Evolutionary conservation across 371 early-diverging fungal genomes (phyloP).

Genomic region (Mucor plumbeus): DNA sequence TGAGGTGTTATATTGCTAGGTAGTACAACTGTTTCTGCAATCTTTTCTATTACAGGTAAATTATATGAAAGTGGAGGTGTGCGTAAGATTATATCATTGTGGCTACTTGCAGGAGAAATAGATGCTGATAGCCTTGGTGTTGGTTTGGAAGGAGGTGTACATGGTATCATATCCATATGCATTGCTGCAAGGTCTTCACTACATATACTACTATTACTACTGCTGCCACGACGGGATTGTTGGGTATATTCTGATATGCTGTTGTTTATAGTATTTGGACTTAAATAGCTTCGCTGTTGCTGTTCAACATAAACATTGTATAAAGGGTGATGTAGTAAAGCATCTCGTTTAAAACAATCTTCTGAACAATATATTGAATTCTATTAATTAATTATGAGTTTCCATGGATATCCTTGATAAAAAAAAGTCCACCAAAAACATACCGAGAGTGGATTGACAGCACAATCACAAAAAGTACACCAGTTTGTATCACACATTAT

Average conservation of each 20-base stretch:
- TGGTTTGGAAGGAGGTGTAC: background rate
- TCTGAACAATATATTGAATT: constrained; percentile 38
- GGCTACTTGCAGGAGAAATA: constrained; percentile 6
- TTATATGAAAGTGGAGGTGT: background rate
- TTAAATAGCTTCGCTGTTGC: background rate
- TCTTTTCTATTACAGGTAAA: background rate
- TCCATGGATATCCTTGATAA: background rate
- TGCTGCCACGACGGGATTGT: constrained; percentile 10
- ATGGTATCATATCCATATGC: constrained; percentile 13
- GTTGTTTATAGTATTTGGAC: background rate
- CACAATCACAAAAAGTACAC: constrained; percentile 32
- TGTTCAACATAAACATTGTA: background rate
- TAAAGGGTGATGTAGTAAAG: constrained; percentile 10
- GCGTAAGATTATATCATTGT: background rate
- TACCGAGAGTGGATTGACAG: constrained; percentile 25
- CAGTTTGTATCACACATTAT: constrained; percentile 32
- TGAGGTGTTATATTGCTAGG: background rate
- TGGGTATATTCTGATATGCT: background rate
- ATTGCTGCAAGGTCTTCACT: constrained; percentile 25
- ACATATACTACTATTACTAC: constrained; percentile 10
- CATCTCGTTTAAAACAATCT: constrained; percentile 29
- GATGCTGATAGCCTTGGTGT: background rate
- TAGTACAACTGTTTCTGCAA: background rate
- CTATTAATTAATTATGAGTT: constrained; percentile 12
- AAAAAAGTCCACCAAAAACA: background rate